Base-by-base conservation (phyloP, 2,329 filamentous ascomycete species). In the Penicillium capsulatum region DNA sequence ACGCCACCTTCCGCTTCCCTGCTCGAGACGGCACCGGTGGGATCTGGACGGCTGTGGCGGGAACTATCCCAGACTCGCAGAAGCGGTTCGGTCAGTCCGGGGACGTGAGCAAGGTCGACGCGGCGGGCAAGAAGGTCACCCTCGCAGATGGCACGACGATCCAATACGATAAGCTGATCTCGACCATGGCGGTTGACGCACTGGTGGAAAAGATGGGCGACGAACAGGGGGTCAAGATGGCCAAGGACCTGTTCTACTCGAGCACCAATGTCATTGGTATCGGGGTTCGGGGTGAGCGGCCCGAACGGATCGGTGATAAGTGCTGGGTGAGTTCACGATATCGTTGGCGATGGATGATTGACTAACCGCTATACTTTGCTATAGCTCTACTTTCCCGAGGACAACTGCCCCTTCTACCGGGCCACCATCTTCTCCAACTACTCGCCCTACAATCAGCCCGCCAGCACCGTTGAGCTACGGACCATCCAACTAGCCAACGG, bases 381-480 rank as follows among this genome's bases (percentile, higher is more conserved):
- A n/a, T n/a, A n/a, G 83, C 77, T 98, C 53, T 98, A 98, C 80
- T 98, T 97, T 81, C 92, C 92, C 48, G 92, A 98, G 70, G 85
- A 95, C 69, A 84, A 98, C 79, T 96, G 89, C 76, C 89, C 89
- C 65, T 98, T 98, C 79, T 98, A 98, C 79, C 87, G 92, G 57
- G 92, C 92, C 62, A 98, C 92, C 63, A 97, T 98, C 74, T 98
- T 98, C 81, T 97, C 91, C 71, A 98, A 98, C 80, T 98, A 98
- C 79, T 97, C 92, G 15, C 92, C 91, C 37, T 83, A 94, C 80
- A 98, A 98, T 77, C 92, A 97, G 74, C 92, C 92, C 22, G 74
- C 85, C 52, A 75, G 81, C 44, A 81, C 83, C 42, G 83, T 77
- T 63, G 92, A 94, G 77, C 54, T 98, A 40, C 80, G 89, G 26